Evolutionary conservation across 208 protist genomes (phyloP).

Genomic region (Crithidia sp.): DNA sequence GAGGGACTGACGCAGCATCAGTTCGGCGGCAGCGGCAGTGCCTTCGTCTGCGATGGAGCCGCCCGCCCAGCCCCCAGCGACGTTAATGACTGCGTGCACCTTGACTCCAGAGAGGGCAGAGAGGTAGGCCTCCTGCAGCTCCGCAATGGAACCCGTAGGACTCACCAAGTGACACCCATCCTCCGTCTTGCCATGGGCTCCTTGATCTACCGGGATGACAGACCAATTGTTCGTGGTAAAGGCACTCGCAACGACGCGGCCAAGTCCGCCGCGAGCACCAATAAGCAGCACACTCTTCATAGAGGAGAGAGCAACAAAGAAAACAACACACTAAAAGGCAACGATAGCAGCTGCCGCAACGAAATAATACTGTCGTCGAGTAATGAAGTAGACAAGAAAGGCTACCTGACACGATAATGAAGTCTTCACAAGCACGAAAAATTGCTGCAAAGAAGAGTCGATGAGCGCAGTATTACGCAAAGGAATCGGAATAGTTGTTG

Average conservation of each 20-base stretch:
- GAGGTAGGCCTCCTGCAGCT: slow-evolving; percentile 37
- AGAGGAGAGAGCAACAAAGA: too few relatives aligned
- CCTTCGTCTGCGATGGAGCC: slow-evolving; percentile 40
- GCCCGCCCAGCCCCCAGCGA: slow-evolving; percentile 77
- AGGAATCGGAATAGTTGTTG: too few relatives aligned
- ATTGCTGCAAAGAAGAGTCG: too few relatives aligned
- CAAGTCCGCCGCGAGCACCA: slow-evolving; percentile 55
- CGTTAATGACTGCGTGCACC: slow-evolving; percentile 79
- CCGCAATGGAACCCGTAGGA: slow-evolving; percentile 32
- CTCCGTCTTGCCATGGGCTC: neutral
- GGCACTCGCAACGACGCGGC: slow-evolving; percentile 34
- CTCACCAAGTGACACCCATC: slow-evolving; percentile 21
- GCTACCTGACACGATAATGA: too few relatives aligned
- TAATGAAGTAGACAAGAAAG: too few relatives aligned
- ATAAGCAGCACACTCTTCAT: slow-evolving; percentile 39
- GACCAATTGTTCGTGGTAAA: slow-evolving; percentile 34
- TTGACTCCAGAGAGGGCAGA: slow-evolving; percentile 18
- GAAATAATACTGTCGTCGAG: too few relatives aligned
- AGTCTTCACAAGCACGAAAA: too few relatives aligned
- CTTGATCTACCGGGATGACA: slow-evolving; percentile 22
- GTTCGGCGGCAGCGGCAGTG: slow-evolving; percentile 46
- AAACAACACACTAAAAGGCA: too few relatives aligned
- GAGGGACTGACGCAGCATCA: slow-evolving; percentile 80
- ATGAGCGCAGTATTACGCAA: too few relatives aligned
- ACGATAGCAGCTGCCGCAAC: too few relatives aligned